A percentile compares a stretch with the other conserved stretches of the same genome.
phyloP scores from a whole-genome alignment of 345 rosid species.

The Gossypium bickii region DNA sequence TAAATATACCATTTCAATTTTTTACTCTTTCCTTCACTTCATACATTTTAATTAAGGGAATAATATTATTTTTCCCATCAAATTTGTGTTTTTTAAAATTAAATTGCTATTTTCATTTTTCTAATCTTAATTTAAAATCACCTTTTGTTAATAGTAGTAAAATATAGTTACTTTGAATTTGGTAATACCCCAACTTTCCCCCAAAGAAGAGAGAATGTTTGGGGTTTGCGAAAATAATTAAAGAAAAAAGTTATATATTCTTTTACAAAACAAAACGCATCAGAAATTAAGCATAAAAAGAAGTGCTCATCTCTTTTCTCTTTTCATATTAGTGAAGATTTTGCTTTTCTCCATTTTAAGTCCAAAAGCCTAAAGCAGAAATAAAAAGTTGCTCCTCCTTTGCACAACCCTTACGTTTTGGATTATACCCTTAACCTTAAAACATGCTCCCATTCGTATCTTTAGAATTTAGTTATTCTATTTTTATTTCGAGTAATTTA shows the following conservation, averaged over 20 bases:
- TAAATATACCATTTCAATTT: background rate
- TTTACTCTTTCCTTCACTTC: background rate
- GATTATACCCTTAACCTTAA: slow-evolving; percentile 22
- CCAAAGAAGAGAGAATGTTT: slow-evolving; percentile 36
- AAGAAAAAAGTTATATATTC: slow-evolving; percentile 26
- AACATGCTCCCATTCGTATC: too few species aligned
- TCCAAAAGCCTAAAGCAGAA: slow-evolving; percentile 28
- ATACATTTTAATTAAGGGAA: background rate
- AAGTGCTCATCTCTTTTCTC: slow-evolving; percentile 27
- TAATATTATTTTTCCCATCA: too few species aligned
- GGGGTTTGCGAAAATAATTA: slow-evolving; percentile 27
- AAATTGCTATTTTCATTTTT: too few species aligned
- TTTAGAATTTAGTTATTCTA: too few species aligned
- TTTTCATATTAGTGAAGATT: slow-evolving; percentile 42
- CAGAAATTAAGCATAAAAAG: slow-evolving; percentile 41
- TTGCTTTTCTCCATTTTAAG: slow-evolving; percentile 30
- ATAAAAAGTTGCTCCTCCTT: slow-evolving; percentile 45
- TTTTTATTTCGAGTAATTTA: too few species aligned
- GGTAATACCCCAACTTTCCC: background rate
- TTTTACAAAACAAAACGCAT: slow-evolving; percentile 29
- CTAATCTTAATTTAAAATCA: background rate
- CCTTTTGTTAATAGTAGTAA: background rate
- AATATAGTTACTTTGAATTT: slow-evolving; percentile 9
- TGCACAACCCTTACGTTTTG: slow-evolving; percentile 45
- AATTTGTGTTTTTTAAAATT: too few species aligned